phyloP scores from a whole-genome alignment of 768 basidiomycete genomes.

The Pleurotus giganteus region DNA sequence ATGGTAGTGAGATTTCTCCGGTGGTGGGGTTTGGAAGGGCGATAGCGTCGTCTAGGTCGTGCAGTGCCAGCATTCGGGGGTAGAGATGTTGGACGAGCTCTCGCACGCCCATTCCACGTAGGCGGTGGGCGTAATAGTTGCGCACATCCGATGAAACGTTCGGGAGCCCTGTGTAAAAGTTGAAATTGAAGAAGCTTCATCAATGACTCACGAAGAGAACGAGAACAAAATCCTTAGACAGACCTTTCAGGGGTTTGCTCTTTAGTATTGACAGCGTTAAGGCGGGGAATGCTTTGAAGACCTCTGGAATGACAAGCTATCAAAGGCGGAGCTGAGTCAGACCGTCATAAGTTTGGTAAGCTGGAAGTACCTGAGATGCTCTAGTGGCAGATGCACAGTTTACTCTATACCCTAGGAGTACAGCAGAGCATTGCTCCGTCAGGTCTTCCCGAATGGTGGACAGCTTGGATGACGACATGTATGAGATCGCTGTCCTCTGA shows the following conservation, averaged over 20 bases:
- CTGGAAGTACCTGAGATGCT: constrained; percentile 64
- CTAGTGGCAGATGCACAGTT: constrained; percentile 83
- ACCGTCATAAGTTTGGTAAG: not conserved
- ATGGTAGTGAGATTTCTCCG: constrained; percentile 65
- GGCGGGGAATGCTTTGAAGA: constrained; percentile 82
- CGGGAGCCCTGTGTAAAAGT: constrained; percentile 47
- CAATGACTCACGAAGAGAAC: not conserved
- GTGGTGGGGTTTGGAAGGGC: constrained; percentile 64
- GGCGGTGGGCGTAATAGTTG: constrained; percentile 76
- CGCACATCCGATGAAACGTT: constrained; percentile 94
- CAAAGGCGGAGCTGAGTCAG: constrained; percentile 14
- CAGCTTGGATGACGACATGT: constrained; percentile 58
- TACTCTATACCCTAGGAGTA: constrained; percentile 83
- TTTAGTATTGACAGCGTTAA: constrained; percentile 83
- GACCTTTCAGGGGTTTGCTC: constrained; percentile 93
- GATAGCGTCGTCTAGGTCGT: constrained; percentile 71
- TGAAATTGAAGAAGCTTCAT: not conserved
- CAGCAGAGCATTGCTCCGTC: constrained; percentile 77
- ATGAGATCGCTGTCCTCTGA: constrained; percentile 58
- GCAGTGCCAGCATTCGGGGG: constrained; percentile 84
- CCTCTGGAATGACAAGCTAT: constrained; percentile 93
- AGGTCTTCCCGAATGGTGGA: constrained; percentile 80
- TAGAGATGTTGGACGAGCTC: constrained; percentile 78
- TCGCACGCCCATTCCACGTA: constrained; percentile 69
- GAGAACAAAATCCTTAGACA: no score